Base-by-base conservation (phyloP, 2,329 filamentous ascomycete genomes). In the Fusarium sp. region DNA sequence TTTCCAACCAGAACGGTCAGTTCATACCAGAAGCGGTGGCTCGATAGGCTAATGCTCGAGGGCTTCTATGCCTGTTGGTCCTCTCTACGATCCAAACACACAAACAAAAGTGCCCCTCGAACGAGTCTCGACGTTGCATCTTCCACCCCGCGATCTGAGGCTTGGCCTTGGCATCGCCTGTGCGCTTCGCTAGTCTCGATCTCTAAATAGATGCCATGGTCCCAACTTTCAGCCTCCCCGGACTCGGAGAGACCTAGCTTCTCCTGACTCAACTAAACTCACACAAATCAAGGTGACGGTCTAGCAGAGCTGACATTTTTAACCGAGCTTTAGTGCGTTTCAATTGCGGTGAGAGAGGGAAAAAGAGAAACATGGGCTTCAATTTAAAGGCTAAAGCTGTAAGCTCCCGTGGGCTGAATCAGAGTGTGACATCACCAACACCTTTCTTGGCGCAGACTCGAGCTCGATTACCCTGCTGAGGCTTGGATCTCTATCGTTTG, bases 401-500 rank as follows among this genome's bases (percentile, higher is more conserved):
- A 47, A 17, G 57, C 36, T 59, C 65, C 70, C 60, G 54, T 44
- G 44, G 20, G 52, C 55, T 62, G 58, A 65, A 54, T 45, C 38
- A 41, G 46, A 42, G 53, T 45, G 22, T 57, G 46, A 61, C 46
- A 59, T 46, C 64, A 69, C 47, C 38, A 38, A 44, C 29, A 20
- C 12, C 41, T 27, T 41, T 42, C 45, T 54, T 50, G 55, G 65
- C 65, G 56, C 65, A 70, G 69, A 62, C 50, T 72, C 56, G 60
- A 66, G 69, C 31, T 56, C 38, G 68, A 50, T 61, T 52, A 46
- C 35, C 31, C 42, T 17, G 18, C 20, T 25, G 33, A 52, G 22
- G 49, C 49, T 27, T 38, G 22, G 22, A 7, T n/a, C 10, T 47
- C 18, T 17, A 27, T 56, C n/a, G 39, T 33, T 52, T 46, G 29